Evolutionary conservation across 805 yeast species (phyloP).

Genomic region (Wickerhamiella qilinensis): DNA sequence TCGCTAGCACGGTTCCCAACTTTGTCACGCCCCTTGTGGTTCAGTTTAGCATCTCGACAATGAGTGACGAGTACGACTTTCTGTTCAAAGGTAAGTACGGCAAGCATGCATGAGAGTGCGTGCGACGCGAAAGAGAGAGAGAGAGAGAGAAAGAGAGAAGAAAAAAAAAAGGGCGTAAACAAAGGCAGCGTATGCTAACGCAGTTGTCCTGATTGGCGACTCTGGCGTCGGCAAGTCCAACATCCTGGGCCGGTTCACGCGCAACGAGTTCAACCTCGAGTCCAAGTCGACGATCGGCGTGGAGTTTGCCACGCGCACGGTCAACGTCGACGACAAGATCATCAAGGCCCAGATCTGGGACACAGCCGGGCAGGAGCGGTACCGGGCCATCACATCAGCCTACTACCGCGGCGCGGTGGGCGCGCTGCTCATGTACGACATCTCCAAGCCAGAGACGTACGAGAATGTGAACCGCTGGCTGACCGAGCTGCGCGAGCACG

Average conservation of each 20-base stretch:
- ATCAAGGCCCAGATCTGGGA: slow-evolving; percentile 98
- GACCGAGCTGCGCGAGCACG: slow-evolving; percentile 91
- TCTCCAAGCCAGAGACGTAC: slow-evolving; percentile 81
- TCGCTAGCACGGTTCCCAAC: no score
- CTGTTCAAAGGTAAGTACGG: slow-evolving; percentile 44
- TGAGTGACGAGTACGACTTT: slow-evolving; percentile 73
- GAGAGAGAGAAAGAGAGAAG: not conserved
- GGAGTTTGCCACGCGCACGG: slow-evolving; percentile 92
- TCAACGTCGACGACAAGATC: slow-evolving; percentile 88
- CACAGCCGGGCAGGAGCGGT: slow-evolving; percentile 98
- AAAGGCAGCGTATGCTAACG: no score
- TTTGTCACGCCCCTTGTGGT: no score
- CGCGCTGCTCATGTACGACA: slow-evolving; percentile 88
- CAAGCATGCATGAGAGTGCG: not conserved
- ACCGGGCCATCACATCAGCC: slow-evolving; percentile 94
- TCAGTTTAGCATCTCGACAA: no score
- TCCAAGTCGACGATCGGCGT: slow-evolving; percentile 93
- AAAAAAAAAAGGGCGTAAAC: no score
- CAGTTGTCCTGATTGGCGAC: slow-evolving; percentile 87
- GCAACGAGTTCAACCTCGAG: slow-evolving; percentile 90
- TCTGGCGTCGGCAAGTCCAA: slow-evolving; percentile 96
- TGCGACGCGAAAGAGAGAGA: not conserved
- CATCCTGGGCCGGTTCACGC: slow-evolving; percentile 79
- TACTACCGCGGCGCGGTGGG: slow-evolving; percentile 98
- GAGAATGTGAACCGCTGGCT: slow-evolving; percentile 82